phyloP scores from a whole-genome alignment of 208 protist genomes.

The Leishmania mexicana region DNA sequence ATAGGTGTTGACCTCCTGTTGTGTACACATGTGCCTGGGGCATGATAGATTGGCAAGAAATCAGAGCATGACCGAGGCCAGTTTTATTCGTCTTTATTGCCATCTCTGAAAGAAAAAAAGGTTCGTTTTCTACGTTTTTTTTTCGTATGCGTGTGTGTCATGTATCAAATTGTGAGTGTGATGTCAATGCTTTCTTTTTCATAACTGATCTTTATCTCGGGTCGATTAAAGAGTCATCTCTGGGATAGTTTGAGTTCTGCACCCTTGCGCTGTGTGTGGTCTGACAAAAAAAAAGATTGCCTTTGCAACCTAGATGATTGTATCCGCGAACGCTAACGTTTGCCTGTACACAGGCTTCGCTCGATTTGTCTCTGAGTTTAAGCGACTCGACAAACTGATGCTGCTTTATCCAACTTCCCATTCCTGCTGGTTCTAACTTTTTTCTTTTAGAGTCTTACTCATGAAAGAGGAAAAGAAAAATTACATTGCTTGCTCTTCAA shows the following conservation, averaged over 20 bases:
- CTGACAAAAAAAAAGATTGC: neutral
- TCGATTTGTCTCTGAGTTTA: neutral
- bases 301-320: no score
- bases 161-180: neutral
- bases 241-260: neutral
- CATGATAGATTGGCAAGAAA: neutral
- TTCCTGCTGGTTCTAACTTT: neutral
- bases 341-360: neutral
- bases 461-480: neutral
- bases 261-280: neutral
- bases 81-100: neutral
- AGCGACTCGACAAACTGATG: neutral
- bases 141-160: neutral
- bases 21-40: neutral
- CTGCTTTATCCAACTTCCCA: neutral
- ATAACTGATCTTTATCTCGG: neutral
- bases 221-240: neutral
- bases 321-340: no score
- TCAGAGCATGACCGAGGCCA: no score
- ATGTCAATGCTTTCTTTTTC: slow-evolving; percentile 16
- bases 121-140: neutral
- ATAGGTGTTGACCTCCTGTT: neutral
- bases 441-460: slow-evolving; percentile 2
- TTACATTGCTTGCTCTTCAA: neutral
- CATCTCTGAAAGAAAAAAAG: neutral